Conservation (phyloP, 164 flowering plant species). For the Hamamelis virginiana region DNA sequence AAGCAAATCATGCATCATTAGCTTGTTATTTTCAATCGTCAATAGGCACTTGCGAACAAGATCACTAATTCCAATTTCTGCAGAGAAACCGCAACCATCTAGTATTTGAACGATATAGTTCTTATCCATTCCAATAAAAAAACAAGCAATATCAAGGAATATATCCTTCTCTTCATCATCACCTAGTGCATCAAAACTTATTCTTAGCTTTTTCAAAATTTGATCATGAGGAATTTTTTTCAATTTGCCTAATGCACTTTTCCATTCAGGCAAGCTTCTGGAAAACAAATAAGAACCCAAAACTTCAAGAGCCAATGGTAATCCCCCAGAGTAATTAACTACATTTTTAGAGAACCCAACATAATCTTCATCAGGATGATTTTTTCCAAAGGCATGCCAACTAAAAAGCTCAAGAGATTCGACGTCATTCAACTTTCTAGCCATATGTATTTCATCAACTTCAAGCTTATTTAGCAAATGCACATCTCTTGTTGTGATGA, state of each 20-base stretch:
- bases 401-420: conserved; percentile 4
- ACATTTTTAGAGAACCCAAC: background rate
- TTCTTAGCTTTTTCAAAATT: conserved; percentile 1
- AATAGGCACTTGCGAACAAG: conserved; percentile 5
- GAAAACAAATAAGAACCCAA: conserved; percentile 1
- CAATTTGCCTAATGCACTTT: background rate
- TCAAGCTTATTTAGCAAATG: background rate
- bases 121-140: conserved; percentile 2
- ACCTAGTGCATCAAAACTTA: conserved; percentile 11
- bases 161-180: background rate
- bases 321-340: background rate
- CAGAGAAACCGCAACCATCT: conserved; percentile 4
- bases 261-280: conserved; percentile 2
- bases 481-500: conserved; percentile 9
- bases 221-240: background rate
- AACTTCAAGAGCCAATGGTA: conserved; percentile 15
- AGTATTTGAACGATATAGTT: background rate
- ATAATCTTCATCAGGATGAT: background rate
- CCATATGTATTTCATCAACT: background rate
- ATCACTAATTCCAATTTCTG: background rate
- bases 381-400: background rate
- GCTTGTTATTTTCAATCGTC: background rate
- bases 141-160: conserved; percentile 21
- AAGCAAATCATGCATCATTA: conserved; percentile 20
- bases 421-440: background rate